phyloP scores from a whole-genome alignment of 1,284 basidiomycete species.

The Trichosporon asahii region DNA sequence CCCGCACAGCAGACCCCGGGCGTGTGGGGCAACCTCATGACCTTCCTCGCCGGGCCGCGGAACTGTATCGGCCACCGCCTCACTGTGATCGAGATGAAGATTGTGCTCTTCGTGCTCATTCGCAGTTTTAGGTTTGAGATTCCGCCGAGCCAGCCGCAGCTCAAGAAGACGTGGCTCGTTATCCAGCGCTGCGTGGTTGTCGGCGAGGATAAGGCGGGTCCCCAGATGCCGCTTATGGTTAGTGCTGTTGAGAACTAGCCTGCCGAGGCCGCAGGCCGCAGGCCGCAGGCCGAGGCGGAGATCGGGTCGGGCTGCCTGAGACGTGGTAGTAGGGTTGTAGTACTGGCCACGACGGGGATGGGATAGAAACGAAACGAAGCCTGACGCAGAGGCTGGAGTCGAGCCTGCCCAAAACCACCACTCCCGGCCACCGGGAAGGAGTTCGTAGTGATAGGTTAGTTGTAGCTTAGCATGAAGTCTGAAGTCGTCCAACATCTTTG shows the following conservation, averaged over 20 bases:
- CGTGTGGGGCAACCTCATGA: constrained; percentile 6
- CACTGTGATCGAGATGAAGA: constrained; percentile 6
- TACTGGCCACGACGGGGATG: too few relatives aligned
- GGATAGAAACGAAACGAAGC: too few relatives aligned
- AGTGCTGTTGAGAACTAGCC: not conserved
- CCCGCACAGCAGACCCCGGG: constrained; percentile 51
- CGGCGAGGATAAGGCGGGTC: constrained; percentile 45
- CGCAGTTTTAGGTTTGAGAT: constrained; percentile 60
- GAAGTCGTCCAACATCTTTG: not conserved
- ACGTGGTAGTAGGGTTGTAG: too few relatives aligned
- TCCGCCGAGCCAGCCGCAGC: constrained; percentile 39
- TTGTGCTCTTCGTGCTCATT: constrained; percentile 59
- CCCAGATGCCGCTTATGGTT: constrained; percentile 46
- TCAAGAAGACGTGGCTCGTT: constrained; percentile 23
- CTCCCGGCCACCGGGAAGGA: too few relatives aligned
- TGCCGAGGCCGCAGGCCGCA: not conserved
- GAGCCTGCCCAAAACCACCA: too few relatives aligned
- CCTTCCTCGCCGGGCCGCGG: not conserved
- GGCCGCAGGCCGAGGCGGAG: not conserved
- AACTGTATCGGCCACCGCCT: constrained; percentile 8
- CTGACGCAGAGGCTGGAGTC: too few relatives aligned
- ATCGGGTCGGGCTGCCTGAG: not conserved
- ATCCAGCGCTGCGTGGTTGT: constrained; percentile 47
- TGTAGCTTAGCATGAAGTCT: not conserved
- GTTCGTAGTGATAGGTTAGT: not conserved